Evolutionary conservation across 495 filamentous ascomycete species (phyloP).

Genomic region (Ascodesmis nigricans): DNA sequence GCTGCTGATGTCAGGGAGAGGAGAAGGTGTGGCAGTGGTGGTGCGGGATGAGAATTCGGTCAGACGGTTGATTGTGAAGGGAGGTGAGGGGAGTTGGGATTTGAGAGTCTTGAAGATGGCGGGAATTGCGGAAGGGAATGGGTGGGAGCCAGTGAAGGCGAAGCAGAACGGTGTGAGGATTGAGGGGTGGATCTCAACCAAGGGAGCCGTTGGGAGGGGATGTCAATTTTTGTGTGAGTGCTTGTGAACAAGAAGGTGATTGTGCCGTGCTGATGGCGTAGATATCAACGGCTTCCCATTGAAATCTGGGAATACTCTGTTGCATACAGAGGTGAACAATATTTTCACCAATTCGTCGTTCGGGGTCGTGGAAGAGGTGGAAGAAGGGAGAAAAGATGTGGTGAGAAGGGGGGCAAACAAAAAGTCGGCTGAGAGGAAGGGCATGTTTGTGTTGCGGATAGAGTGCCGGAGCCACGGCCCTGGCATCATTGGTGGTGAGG

Average conservation of each 20-base stretch:
- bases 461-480: slow-evolving; percentile 20
- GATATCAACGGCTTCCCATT: slow-evolving; percentile 16
- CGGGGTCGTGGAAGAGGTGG: slow-evolving; percentile 36
- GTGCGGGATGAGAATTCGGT: slow-evolving; percentile 24
- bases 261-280: background rate
- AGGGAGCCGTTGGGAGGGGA: slow-evolving; percentile 3
- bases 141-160: slow-evolving; percentile 17
- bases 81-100: slow-evolving; percentile 6
- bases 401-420: slow-evolving; percentile 26
- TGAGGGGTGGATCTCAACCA: slow-evolving; percentile 13
- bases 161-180: slow-evolving; percentile 12
- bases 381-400: slow-evolving; percentile 23
- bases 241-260: background rate
- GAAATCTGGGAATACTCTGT: slow-evolving; percentile 28
- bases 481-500: slow-evolving; percentile 16
- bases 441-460: slow-evolving; percentile 78
- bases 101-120: slow-evolving; percentile 6
- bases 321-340: slow-evolving; percentile 62
- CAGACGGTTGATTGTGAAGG: slow-evolving; percentile 13
- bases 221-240: slow-evolving; percentile 14
- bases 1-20: slow-evolving; percentile 43
- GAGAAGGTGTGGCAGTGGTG: slow-evolving; percentile 24
- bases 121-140: background rate
- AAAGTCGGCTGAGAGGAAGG: slow-evolving; percentile 62
- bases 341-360: slow-evolving; percentile 61